Evolutionary conservation across 768 basidiomycete genomes (phyloP), one percentile per base, ranked within the genome.

Genomic region (Termitomyces sp.): DNA sequence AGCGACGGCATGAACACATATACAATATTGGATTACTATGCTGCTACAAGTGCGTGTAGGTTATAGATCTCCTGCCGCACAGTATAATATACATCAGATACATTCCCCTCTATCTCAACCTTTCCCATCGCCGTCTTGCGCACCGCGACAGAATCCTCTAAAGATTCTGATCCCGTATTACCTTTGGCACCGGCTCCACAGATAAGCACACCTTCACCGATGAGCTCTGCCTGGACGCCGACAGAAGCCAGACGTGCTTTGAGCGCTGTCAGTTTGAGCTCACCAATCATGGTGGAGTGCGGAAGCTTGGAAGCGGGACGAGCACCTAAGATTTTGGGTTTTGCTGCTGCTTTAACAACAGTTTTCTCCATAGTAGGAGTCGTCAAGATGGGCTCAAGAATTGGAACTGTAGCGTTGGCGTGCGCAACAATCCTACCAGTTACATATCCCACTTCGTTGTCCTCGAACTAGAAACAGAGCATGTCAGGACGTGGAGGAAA

Each of bases 131-230:
- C 92, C 23, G 87, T 80, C 78, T 98, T 99, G 63, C 88, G 78
- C 29, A 98, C 96, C 0, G 93, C 89, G 5, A 98, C 95, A 3
- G 86, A 82, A 53, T 89, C 85, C 58, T 82, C 79, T 31, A 83
- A 66, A 32, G 75, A 64, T 53, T 83, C 80, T 34, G 77, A 68
- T 29, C 72, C 68, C 44, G 73, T 66, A 59, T 63, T 63, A 46
- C 69, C 66, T 69, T 73, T 82, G 17, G 79, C 84, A 34, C 77
- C 83, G 8, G 79, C 76, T 38, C 87, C 89, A 66, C 97, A 99
- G 35, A 99, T 82, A 29, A 99, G 78, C 9, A 96, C 90, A 75
- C 97, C 97, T 73, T 98, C 96, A 23, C 96, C 96, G n/a, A 95
- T 87, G 55, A 98, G 86, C 70, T 98, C 95, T 0, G 95, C 92